A percentile compares a stretch with the other conserved stretches of the same genome.
phyloP scores from a whole-genome alignment of 345 rosid genomes.

The Pugionium cornutum region DNA sequence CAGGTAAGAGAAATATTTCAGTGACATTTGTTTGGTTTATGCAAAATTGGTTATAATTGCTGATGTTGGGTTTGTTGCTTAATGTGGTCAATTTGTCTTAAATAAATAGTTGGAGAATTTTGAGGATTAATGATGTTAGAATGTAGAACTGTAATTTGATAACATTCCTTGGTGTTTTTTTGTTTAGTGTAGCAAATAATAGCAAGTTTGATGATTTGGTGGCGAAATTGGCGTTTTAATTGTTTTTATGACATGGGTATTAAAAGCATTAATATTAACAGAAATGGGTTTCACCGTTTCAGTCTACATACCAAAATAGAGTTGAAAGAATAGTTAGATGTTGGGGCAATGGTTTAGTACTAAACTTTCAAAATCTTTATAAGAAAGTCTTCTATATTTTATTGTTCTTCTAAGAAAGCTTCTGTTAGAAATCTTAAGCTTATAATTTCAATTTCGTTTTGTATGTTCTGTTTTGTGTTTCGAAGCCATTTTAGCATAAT shows the following conservation, averaged over 20 bases:
- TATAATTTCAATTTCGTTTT: conserved; percentile 10
- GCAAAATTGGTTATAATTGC: not conserved
- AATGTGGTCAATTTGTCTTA: not conserved
- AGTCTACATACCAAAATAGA: too few relatives aligned
- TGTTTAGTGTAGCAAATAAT: not conserved
- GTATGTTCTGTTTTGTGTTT: conserved; percentile 12
- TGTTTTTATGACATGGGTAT: conserved; percentile 19
- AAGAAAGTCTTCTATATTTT: not conserved
- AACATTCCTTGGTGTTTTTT: not conserved
- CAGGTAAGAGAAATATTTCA: conserved; percentile 55
- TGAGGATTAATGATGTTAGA: not conserved
- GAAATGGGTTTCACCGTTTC: not conserved
- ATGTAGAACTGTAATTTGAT: too few relatives aligned
- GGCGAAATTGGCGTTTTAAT: not conserved
- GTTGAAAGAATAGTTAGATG: conserved; percentile 4
- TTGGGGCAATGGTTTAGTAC: conserved; percentile 7
- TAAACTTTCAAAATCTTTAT: conserved; percentile 9
- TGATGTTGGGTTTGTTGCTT: not conserved
- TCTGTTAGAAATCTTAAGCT: not conserved
- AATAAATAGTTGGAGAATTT: too few relatives aligned
- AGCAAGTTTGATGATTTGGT: conserved; percentile 7
- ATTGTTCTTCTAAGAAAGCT: conserved; percentile 7
- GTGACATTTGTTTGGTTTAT: not conserved
- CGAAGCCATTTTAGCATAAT: conserved; percentile 8
- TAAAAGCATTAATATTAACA: not conserved